Conservation (phyloP, 805 yeast genomes). For the Kluyveromyces lactis region DNA sequence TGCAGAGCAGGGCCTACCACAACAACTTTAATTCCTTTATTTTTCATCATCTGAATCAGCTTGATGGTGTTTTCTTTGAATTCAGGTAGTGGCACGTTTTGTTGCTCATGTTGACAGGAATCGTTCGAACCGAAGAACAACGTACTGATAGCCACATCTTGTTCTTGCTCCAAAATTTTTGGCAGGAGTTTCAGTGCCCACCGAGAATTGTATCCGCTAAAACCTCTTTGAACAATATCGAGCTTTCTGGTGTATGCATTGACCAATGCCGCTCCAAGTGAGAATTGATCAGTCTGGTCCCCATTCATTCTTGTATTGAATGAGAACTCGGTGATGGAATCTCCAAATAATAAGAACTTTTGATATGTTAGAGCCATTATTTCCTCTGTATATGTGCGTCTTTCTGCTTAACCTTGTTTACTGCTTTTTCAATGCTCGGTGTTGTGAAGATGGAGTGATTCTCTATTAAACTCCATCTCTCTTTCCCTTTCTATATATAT, state of each 20-base stretch:
- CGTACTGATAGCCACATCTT: conserved; percentile 36
- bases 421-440: no score
- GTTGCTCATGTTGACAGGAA: conserved; percentile 37
- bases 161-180: conserved; percentile 43
- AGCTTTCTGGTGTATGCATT: conserved; percentile 49
- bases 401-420: no score
- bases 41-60: conserved; percentile 35
- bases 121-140: conserved; percentile 84
- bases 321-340: conserved; percentile 56
- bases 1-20: conserved; percentile 58
- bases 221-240: conserved; percentile 70
- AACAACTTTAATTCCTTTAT: conserved; percentile 41
- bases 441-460: no score
- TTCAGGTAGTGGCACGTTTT: conserved; percentile 43
- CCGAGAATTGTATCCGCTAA: conserved; percentile 63
- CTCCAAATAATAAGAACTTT: conserved; percentile 59
- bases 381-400: neutral
- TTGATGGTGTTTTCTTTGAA: conserved; percentile 40
- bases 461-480: no score
- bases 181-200: conserved; percentile 47
- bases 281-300: conserved; percentile 30
- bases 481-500: no score
- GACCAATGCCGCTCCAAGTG: conserved; percentile 43
- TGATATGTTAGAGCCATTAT: conserved; percentile 14
- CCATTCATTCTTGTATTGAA: conserved; percentile 30